These are phyloP conservation scores for Eimeria tenella DNA, from an alignment of 169 alveolate species.

Conservation along the genomic window DNA sequence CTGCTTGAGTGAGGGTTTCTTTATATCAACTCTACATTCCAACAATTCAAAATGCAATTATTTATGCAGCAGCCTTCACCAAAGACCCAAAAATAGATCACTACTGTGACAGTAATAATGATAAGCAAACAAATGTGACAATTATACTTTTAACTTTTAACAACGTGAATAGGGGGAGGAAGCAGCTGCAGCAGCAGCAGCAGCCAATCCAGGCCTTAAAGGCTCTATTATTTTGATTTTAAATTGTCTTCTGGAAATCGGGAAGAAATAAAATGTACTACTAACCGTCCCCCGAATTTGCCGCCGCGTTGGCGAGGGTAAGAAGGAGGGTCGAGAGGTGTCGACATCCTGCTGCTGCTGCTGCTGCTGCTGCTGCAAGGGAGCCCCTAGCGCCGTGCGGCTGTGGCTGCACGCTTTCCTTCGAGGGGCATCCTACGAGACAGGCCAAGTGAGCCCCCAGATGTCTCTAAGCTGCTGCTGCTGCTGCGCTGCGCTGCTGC, in stretches of 20 bases:
- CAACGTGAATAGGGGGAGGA: not conserved
- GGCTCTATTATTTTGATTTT: too few species aligned
- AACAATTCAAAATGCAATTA: too few species aligned
- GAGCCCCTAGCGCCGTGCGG: conserved; percentile 44
- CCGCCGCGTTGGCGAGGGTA: not conserved
- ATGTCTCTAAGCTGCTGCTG: not conserved
- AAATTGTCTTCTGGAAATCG: too few species aligned
- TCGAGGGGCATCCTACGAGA: conserved; percentile 13
- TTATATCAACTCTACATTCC: too few species aligned
- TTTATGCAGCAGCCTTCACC: too few species aligned
- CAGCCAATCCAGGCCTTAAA: not conserved
- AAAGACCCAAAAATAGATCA: too few species aligned
- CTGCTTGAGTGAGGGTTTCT: too few species aligned
- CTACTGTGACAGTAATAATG: too few species aligned
- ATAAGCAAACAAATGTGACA: too few species aligned
- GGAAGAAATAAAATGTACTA: not conserved
- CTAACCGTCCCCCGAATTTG: conserved; percentile 9
- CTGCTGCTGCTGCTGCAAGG: not conserved
- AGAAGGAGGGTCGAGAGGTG: conserved; percentile 10
- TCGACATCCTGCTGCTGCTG: not conserved
- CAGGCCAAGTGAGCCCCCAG: not conserved
- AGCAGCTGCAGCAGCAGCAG: not conserved
- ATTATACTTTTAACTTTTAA: too few species aligned
- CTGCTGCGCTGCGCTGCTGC: not conserved
- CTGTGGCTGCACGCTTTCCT: not conserved